These are phyloP conservation scores for Cercophora newfieldiana DNA, from an alignment of 495 filamentous ascomycete genomes.

Conservation along the genomic window DNA sequence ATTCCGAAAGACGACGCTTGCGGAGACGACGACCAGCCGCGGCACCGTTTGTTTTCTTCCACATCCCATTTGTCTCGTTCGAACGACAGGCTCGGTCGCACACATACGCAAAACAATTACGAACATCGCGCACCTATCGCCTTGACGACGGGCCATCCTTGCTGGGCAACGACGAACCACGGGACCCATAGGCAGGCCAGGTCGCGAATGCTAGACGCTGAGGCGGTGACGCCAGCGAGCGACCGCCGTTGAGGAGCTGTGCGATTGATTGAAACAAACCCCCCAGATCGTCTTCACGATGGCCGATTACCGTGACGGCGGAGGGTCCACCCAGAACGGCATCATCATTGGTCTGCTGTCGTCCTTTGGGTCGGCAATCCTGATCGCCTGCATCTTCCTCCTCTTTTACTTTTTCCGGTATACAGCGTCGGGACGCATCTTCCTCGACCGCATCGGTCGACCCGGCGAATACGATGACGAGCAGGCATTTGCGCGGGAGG, in stretches of 20 bases:
- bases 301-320: conserved; percentile 32
- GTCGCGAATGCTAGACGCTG: conserved; percentile 20
- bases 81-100: neutral
- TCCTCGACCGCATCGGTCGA: conserved; percentile 88
- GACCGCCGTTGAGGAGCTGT: conserved; percentile 23
- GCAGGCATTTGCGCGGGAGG: conserved; percentile 85
- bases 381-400: conserved; percentile 78
- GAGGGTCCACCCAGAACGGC: conserved; percentile 59
- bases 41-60: neutral
- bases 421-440: conserved; percentile 83
- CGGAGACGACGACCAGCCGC: neutral
- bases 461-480: conserved; percentile 98
- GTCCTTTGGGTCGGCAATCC: conserved; percentile 88
- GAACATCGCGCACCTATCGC: neutral
- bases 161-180: neutral
- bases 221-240: conserved; percentile 26
- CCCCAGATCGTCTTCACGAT: conserved; percentile 18
- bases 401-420: conserved; percentile 94
- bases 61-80: neutral
- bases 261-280: conserved; percentile 10
- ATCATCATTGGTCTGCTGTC: conserved; percentile 94
- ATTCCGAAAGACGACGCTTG: neutral
- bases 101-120: neutral
- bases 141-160: neutral
- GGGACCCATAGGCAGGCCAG: neutral